Evolutionary conservation across 177 flowering plant genomes (phyloP).

Genomic region (Vitis hybrid): DNA sequence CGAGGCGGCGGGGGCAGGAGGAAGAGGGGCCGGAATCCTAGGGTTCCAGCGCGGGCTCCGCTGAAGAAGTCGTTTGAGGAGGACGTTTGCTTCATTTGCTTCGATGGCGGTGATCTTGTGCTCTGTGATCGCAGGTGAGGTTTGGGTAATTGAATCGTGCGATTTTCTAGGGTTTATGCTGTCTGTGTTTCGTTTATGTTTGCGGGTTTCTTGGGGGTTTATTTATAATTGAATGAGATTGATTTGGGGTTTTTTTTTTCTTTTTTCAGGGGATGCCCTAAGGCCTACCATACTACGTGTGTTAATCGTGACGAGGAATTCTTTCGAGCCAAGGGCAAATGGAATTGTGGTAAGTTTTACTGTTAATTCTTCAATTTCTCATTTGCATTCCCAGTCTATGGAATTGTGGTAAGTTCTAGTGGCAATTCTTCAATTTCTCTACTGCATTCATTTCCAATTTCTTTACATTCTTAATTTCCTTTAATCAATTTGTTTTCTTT

Average conservation of each 20-base stretch:
- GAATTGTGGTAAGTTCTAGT: background rate
- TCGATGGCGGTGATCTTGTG: constrained; percentile 76
- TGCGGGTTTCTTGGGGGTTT: background rate
- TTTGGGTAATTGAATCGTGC: background rate
- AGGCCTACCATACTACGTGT: constrained; percentile 92
- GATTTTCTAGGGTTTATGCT: background rate
- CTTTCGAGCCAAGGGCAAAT: constrained; percentile 79
- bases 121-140: constrained; percentile 71
- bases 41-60: constrained; percentile 16
- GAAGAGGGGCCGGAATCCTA: constrained; percentile 41
- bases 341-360: constrained; percentile 85
- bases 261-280: constrained; percentile 77
- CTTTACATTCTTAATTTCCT: no score
- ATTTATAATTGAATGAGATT: background rate
- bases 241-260: constrained; percentile 4
- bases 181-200: background rate
- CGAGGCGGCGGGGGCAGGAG: constrained; percentile 32
- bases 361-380: background rate
- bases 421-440: background rate
- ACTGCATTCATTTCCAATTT: no score
- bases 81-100: constrained; percentile 81
- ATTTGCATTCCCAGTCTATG: background rate
- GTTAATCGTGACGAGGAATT: constrained; percentile 87
- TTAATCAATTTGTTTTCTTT: no score
- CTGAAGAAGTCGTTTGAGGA: constrained; percentile 47